Evolutionary conservation across 2,329 filamentous ascomycete genomes (phyloP).

Genomic region (Pseudogymnoascus sp.): DNA sequence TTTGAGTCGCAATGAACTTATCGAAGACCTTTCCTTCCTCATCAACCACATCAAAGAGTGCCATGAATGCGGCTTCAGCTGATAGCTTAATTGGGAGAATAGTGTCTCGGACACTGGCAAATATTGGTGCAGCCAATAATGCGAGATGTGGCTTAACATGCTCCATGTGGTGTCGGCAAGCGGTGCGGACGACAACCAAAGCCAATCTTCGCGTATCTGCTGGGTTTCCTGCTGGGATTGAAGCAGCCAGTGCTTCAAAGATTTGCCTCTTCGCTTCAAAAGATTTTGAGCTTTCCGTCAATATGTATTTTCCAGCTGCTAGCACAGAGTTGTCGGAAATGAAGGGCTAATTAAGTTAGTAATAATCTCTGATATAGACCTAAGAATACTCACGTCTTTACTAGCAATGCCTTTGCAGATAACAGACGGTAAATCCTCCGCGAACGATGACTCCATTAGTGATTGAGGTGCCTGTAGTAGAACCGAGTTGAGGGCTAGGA

Average conservation of each 20-base stretch:
- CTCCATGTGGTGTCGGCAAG: conserved; percentile 70
- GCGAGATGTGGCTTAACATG: conserved; percentile 73
- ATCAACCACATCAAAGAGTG: conserved; percentile 82
- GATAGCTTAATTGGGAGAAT: conserved; percentile 94
- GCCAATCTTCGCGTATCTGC: conserved; percentile 78
- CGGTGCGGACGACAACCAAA: conserved; percentile 79
- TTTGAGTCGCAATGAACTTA: conserved; percentile 69
- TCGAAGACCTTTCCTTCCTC: conserved; percentile 82
- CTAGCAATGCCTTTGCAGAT: conserved; percentile 72
- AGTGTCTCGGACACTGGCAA: conserved; percentile 79
- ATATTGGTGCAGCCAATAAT: conserved; percentile 73
- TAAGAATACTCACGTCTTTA: conserved; percentile 56
- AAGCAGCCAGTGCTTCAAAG: conserved; percentile 66
- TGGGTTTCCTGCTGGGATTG: conserved; percentile 69
- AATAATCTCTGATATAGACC: conserved; percentile 14
- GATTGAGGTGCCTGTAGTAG: conserved; percentile 69
- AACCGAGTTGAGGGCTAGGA: conserved; percentile 82
- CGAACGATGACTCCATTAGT: conserved; percentile 56
- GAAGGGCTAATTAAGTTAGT: conserved; percentile 48
- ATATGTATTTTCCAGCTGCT: conserved; percentile 82
- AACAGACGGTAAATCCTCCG: conserved; percentile 65
- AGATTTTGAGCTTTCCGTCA: conserved; percentile 57
- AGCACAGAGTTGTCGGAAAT: conserved; percentile 83
- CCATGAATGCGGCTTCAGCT: conserved; percentile 87
- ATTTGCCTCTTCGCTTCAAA: conserved; percentile 73